phyloP scores from a whole-genome alignment of 306 rosid species.

The Pyrus betulifolia region DNA sequence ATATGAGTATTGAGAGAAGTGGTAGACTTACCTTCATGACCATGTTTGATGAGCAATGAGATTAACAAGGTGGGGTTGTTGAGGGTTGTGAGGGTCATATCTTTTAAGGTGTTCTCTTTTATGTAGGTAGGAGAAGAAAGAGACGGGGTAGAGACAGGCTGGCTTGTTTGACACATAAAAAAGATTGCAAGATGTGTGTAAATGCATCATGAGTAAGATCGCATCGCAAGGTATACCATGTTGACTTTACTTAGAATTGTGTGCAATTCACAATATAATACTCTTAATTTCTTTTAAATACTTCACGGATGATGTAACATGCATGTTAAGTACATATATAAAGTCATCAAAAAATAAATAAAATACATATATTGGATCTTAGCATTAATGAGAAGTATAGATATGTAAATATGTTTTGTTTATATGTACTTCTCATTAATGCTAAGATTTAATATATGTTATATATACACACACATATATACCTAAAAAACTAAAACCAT shows the following conservation, averaged over 20 bases:
- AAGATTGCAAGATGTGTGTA: conserved; percentile 20
- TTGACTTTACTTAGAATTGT: conserved; percentile 24
- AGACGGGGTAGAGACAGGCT: conserved; percentile 10
- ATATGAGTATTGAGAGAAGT: conserved; percentile 10
- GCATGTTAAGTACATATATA: not conserved
- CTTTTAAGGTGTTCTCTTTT: not conserved
- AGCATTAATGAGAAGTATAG: not conserved
- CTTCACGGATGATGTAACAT: not conserved
- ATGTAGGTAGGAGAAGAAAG: not conserved
- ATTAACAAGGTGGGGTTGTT: not conserved
- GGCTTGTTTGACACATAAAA: conserved; percentile 16
- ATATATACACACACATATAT: too few relatives aligned
- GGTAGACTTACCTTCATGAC: not conserved
- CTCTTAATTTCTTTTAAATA: not conserved
- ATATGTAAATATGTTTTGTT: not conserved
- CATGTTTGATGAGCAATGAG: conserved; percentile 12
- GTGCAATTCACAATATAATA: not conserved
- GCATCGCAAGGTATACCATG: conserved; percentile 14
- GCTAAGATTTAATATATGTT: too few relatives aligned
- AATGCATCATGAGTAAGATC: conserved; percentile 27
- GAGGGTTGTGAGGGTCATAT: conserved; percentile 14
- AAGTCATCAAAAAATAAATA: too few relatives aligned
- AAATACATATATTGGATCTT: not conserved
- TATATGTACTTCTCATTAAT: too few relatives aligned
- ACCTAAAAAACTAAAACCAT: too few relatives aligned